A percentile compares a stretch with the other conserved stretches of the same genome.
Evolutionary conservation across 306 rosid genomes (phyloP).

Genomic region (Corylus heterophylla): DNA sequence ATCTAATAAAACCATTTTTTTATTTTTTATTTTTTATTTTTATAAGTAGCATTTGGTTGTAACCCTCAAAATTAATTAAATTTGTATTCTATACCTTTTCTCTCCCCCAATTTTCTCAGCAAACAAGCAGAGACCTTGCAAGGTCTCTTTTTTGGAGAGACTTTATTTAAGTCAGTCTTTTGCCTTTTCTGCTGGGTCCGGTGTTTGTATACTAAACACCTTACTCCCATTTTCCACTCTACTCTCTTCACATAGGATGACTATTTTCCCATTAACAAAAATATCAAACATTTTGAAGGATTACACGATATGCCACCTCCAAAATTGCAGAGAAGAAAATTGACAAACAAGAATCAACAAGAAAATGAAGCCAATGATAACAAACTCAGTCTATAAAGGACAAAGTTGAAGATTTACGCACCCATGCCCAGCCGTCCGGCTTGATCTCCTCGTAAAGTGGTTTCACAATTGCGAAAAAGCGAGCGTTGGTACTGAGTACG

Average conservation of each 20-base stretch:
- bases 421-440: conserved; percentile 81
- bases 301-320: not conserved
- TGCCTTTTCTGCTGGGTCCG: no score
- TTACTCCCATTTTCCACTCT: not conserved
- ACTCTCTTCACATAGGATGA: not conserved
- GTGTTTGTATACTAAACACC: not conserved
- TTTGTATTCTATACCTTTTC: not conserved
- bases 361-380: not conserved
- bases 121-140: not conserved
- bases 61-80: not conserved
- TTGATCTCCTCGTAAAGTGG: conserved; percentile 53
- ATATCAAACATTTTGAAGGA: not conserved
- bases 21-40: no score
- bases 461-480: conserved; percentile 71
- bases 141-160: no score
- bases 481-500: conserved; percentile 78
- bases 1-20: no score
- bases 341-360: conserved; percentile 2
- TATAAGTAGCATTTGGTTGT: not conserved
- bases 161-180: no score
- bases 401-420: conserved; percentile 24
- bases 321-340: not conserved
- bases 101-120: not conserved
- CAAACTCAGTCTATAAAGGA: not conserved
- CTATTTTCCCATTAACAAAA: not conserved